Evolutionary conservation across 805 yeast genomes (phyloP).

Genomic region (Candida taoyuanica): DNA sequence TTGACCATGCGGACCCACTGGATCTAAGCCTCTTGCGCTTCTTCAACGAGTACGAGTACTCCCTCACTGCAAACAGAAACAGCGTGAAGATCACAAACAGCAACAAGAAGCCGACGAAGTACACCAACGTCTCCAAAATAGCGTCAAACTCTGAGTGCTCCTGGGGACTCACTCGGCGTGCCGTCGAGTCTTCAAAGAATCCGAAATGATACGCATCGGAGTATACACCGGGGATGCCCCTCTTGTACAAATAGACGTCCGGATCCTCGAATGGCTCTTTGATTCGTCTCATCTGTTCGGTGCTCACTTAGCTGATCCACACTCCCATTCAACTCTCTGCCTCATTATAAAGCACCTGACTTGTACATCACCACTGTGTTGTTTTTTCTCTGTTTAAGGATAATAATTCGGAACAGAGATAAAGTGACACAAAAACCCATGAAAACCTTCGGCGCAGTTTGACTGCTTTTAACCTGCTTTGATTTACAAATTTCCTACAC

Average conservation of each 20-base stretch:
- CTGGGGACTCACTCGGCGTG: constrained; percentile 10
- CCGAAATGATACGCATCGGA: constrained; percentile 28
- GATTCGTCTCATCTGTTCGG: neutral
- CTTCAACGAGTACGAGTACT: constrained; percentile 24
- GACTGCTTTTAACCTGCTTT: too few species aligned
- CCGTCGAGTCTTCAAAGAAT: constrained; percentile 25
- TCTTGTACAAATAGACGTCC: constrained; percentile 2
- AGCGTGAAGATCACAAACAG: constrained; percentile 17
- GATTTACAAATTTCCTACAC: too few species aligned
- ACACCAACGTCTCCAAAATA: constrained; percentile 22
- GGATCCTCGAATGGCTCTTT: neutral
- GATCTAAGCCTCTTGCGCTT: constrained; percentile 15
- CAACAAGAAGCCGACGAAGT: constrained; percentile 23
- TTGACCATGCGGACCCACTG: constrained; percentile 22
- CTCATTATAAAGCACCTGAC: too few species aligned
- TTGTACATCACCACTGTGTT: too few species aligned
- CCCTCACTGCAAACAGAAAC: constrained; percentile 26
- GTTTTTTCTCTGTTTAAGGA: too few species aligned
- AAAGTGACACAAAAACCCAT: too few species aligned
- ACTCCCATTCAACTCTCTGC: too few species aligned
- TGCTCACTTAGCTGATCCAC: too few species aligned
- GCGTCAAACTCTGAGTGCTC: constrained; percentile 18
- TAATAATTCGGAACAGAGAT: too few species aligned
- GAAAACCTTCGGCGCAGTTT: too few species aligned
- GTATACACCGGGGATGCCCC: constrained; percentile 27